A percentile compares a stretch with the other conserved stretches of the same genome.
phyloP scores from a whole-genome alignment of 163 green algal species.

The Smithsoniella earleae region DNA sequence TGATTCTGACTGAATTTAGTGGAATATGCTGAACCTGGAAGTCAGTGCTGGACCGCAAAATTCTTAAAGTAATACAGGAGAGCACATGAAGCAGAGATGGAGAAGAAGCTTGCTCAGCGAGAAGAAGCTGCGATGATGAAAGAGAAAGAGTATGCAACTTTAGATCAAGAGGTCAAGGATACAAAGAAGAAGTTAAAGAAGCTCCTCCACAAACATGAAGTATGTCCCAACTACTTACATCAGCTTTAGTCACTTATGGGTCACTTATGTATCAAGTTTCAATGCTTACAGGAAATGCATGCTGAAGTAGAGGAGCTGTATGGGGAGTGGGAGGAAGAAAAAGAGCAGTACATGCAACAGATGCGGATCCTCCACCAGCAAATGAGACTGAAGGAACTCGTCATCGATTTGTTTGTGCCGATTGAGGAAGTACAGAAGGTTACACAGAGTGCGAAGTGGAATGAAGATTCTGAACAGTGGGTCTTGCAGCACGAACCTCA shows the following conservation, averaged over 20 bases:
- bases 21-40: no score
- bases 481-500: constrained; percentile 27
- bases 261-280: no score
- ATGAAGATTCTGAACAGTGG: constrained; percentile 24
- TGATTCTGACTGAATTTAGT: no score
- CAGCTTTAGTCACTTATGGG: no score
- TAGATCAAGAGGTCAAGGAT: constrained; percentile 27
- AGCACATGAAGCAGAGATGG: constrained; percentile 14
- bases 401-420: constrained; percentile 74
- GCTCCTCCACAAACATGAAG: constrained; percentile 24
- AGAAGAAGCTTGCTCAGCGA: constrained; percentile 19
- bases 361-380: constrained; percentile 55
- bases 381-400: constrained; percentile 57
- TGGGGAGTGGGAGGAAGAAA: constrained; percentile 32
- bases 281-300: constrained; percentile 26
- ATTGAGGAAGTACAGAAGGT: constrained; percentile 65
- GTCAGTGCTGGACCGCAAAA: no score
- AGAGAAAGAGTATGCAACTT: constrained; percentile 26
- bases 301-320: constrained; percentile 8
- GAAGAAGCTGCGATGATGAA: constrained; percentile 24
- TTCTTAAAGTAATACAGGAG: no score
- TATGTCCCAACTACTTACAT: no score
- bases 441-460: neutral
- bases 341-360: constrained; percentile 47
- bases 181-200: constrained; percentile 30